Conservation (phyloP, 768 basidiomycete genomes). For the Termitomyces sp. region DNA sequence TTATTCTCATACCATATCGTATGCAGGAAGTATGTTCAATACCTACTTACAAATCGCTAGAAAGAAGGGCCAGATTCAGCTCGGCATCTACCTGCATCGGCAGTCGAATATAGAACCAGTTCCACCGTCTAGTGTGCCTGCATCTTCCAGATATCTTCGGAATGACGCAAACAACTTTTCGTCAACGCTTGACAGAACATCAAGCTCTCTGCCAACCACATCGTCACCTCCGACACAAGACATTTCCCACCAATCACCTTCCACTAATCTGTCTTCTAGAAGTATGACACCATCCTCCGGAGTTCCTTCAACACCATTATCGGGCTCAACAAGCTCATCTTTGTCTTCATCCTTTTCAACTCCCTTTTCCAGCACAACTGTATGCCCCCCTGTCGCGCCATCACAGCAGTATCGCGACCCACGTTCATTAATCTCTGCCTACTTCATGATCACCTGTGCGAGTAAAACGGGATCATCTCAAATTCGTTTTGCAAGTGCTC, state of each 20-base stretch:
- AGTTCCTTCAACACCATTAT: conserved; percentile 16
- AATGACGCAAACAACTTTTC: conserved; percentile 7
- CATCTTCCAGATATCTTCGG: conserved; percentile 5
- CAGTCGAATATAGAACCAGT: conserved; percentile 78
- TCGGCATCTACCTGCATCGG: conserved; percentile 86
- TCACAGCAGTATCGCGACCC: conserved; percentile 73
- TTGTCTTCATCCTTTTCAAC: conserved; percentile 13
- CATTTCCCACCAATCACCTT: conserved; percentile 28
- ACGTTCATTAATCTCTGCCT: conserved; percentile 63
- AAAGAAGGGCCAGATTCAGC: conserved; percentile 68
- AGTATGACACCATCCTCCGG: conserved; percentile 34
- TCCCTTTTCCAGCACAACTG: conserved; percentile 27
- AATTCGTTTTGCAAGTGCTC: conserved; percentile 79
- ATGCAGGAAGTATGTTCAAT: conserved; percentile 84
- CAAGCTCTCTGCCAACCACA: conserved; percentile 24
- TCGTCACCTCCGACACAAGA: conserved; percentile 20
- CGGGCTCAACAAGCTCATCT: conserved; percentile 18
- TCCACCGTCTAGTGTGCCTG: conserved; percentile 62
- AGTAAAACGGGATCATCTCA: conserved; percentile 76
- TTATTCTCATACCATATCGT: conserved; percentile 84
- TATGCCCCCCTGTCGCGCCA: conserved; percentile 42
- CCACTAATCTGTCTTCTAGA: conserved; percentile 36
- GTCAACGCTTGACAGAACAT: conserved; percentile 20
- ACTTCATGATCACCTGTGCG: conserved; percentile 80
- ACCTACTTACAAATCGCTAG: conserved; percentile 85